These are phyloP conservation scores for Hibiscus mutabilis DNA, from an alignment of 345 rosid genomes.

Conservation along the genomic window DNA sequence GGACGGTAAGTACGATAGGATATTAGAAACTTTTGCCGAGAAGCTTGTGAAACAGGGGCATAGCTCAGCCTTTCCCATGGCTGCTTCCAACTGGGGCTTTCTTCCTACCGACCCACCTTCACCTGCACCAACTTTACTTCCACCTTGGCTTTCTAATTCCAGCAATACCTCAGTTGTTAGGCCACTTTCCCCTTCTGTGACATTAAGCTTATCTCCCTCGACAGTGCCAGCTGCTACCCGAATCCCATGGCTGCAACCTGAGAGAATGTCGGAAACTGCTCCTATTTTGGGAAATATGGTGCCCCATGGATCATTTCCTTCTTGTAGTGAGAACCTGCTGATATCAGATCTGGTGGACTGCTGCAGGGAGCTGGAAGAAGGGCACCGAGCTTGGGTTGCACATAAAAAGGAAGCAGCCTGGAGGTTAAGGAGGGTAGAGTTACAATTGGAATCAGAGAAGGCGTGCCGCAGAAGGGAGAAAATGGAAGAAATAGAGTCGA, in stretches of 20 bases:
- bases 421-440: conserved; percentile 85
- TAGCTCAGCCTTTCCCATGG: conserved; percentile 52
- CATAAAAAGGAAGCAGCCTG: conserved; percentile 94
- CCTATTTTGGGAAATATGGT: conserved; percentile 44
- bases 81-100: conserved; percentile 65
- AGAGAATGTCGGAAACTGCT: conserved; percentile 41
- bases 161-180: conserved; percentile 41
- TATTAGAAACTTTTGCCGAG: conserved; percentile 89
- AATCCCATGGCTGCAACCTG: conserved; percentile 84
- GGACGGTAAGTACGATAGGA: conserved; percentile 83
- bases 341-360: conserved; percentile 74
- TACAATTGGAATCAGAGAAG: conserved; percentile 93
- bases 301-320: conserved; percentile 31
- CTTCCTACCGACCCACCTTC: conserved; percentile 47
- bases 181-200: conserved; percentile 72
- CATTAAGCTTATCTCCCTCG: conserved; percentile 74
- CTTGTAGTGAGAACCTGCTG: conserved; percentile 48
- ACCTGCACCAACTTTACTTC: conserved; percentile 49
- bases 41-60: conserved; percentile 78
- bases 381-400: conserved; percentile 68
- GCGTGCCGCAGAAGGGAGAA: conserved; percentile 68
- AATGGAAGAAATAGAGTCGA: conserved; percentile 78
- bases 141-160: conserved; percentile 84
- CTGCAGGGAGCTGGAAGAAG: conserved; percentile 91
- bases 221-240: conserved; percentile 61